These are phyloP conservation scores for Leishmania lainsoni DNA, from an alignment of 208 protist species.

Conservation along the genomic window DNA sequence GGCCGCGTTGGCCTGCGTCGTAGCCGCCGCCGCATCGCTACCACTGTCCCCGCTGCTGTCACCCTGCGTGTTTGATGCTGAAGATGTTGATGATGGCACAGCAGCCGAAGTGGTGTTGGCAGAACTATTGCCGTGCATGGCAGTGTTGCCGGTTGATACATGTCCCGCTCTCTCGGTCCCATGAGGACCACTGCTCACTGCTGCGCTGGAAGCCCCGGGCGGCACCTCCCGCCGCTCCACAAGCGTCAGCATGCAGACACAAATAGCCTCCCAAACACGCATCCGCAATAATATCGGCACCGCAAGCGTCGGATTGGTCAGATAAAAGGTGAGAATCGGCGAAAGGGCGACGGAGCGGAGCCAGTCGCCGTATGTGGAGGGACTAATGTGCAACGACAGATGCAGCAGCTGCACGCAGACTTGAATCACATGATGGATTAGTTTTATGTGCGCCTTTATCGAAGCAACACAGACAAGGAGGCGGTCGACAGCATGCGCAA, in stretches of 20 bases:
- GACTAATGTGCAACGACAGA: conserved; percentile 9
- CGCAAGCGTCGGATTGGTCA: conserved; percentile 28
- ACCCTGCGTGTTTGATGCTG: background rate
- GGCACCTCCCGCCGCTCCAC: conserved; percentile 18
- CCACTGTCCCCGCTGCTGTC: background rate
- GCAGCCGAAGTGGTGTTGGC: background rate
- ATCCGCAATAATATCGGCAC: conserved; percentile 30
- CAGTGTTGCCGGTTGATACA: background rate
- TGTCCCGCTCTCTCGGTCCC: background rate
- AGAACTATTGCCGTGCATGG: background rate
- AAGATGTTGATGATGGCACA: background rate
- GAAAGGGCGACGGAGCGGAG: conserved; percentile 26
- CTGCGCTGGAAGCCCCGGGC: background rate
- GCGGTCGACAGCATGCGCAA: conserved; percentile 29
- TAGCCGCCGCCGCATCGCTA: background rate
- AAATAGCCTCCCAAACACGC: conserved; percentile 31
- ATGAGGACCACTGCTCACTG: background rate
- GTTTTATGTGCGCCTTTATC: conserved; percentile 21
- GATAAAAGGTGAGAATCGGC: conserved; percentile 32
- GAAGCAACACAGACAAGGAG: conserved; percentile 21
- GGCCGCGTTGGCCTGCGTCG: background rate
- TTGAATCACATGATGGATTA: conserved; percentile 20
- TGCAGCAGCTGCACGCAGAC: conserved; percentile 34
- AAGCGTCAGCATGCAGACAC: conserved; percentile 31
- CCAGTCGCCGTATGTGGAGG: conserved; percentile 9